phyloP scores from a whole-genome alignment of 2,329 filamentous ascomycete genomes.

The Neonectria punicea region DNA sequence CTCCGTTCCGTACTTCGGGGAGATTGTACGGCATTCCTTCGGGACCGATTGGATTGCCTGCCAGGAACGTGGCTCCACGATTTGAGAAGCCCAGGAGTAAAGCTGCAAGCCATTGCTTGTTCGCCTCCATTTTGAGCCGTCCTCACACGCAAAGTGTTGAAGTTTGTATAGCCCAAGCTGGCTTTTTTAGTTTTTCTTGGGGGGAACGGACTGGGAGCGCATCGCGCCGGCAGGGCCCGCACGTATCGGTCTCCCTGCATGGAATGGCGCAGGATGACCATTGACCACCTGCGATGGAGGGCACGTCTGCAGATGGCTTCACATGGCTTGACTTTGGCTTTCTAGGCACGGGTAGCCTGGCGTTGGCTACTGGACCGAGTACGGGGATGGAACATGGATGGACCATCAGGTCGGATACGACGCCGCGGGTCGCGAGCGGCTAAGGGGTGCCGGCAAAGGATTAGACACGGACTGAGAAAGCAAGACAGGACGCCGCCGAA shows the following conservation, averaged over 20 bases:
- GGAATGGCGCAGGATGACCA: conserved; percentile 24
- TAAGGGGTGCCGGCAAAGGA: neutral
- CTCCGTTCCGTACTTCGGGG: neutral
- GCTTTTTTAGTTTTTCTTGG: no score
- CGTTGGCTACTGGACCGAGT: neutral
- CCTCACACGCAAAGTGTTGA: neutral
- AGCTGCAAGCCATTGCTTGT: conserved; percentile 9
- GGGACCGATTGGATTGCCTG: conserved; percentile 25
- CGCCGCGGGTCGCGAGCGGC: neutral
- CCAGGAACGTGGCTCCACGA: conserved; percentile 33
- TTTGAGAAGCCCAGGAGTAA: neutral
- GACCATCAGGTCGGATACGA: neutral
- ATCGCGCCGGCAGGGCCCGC: conserved; percentile 19
- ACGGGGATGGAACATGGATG: neutral
- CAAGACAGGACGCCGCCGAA: conserved; percentile 17
- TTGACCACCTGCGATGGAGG: conserved; percentile 20
- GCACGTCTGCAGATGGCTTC: conserved; percentile 4
- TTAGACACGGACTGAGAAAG: conserved; percentile 3
- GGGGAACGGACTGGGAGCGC: conserved; percentile 8
- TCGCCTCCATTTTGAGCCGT: neutral
- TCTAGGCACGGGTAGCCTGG: neutral
- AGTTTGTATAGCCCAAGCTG: no score
- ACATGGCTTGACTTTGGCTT: neutral
- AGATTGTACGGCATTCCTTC: conserved; percentile 41
- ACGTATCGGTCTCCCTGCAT: conserved; percentile 37